These are phyloP conservation scores for Mycena citricolor DNA, from an alignment of 1,284 basidiomycete species.

Conservation along the genomic window DNA sequence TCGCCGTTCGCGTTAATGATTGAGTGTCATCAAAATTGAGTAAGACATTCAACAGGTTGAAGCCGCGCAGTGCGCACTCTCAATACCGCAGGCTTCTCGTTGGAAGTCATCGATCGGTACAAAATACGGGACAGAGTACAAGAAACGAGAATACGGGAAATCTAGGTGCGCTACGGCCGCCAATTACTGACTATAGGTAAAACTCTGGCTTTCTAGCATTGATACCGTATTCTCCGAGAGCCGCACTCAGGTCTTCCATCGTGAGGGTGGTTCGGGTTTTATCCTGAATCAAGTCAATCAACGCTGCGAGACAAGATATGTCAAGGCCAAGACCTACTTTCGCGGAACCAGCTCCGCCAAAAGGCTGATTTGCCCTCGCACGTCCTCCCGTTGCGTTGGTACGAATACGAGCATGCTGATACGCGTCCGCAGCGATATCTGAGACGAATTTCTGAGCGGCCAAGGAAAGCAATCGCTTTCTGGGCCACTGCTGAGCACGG, in stretches of 20 bases:
- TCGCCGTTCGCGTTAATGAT: too few relatives aligned
- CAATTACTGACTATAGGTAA: too few relatives aligned
- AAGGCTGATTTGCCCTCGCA: constrained; percentile 55
- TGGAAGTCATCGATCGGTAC: too few relatives aligned
- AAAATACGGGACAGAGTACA: too few relatives aligned
- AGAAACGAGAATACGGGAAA: too few relatives aligned
- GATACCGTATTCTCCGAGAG: constrained; percentile 93
- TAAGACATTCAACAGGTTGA: too few relatives aligned
- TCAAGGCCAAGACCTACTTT: constrained; percentile 47
- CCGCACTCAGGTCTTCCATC: constrained; percentile 95
- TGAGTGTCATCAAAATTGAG: too few relatives aligned
- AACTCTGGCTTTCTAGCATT: constrained; percentile 92
- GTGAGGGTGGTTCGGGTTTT: constrained; percentile 95
- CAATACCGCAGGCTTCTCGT: too few relatives aligned
- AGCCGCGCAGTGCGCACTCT: too few relatives aligned
- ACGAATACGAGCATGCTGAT: constrained; percentile 95
- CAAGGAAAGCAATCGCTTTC: constrained; percentile 91
- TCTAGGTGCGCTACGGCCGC: too few relatives aligned
- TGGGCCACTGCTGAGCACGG: constrained; percentile 33
- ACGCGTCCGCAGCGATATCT: constrained; percentile 96
- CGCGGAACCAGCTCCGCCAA: constrained; percentile 54
- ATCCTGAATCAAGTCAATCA: constrained; percentile 54
- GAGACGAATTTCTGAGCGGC: constrained; percentile 98
- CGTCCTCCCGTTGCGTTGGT: constrained; percentile 75
- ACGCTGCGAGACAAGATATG: not conserved